Conservation (phyloP, 2,329 filamentous ascomycete species). For the Neopestalotiopsis rosae region DNA sequence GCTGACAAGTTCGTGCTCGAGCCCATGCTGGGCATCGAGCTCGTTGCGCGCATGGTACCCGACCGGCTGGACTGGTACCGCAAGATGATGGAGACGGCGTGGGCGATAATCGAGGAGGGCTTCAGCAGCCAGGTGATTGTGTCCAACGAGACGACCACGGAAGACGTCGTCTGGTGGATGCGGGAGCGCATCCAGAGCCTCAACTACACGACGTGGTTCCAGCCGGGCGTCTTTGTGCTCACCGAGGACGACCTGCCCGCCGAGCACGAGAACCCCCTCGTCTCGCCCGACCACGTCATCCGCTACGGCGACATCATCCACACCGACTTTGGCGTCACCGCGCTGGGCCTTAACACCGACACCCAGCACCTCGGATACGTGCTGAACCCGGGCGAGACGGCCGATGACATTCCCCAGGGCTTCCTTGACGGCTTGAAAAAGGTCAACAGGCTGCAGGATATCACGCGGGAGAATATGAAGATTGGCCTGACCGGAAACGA, state of each 20-base stretch:
- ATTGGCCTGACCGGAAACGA: slow-evolving; percentile 50
- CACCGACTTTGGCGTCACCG: slow-evolving; percentile 54
- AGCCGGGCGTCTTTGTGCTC: slow-evolving; percentile 50
- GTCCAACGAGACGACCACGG: slow-evolving; percentile 48
- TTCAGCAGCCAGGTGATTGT: slow-evolving; percentile 49
- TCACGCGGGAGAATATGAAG: slow-evolving; percentile 49
- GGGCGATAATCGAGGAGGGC: slow-evolving; percentile 52
- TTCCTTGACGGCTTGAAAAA: slow-evolving; percentile 49
- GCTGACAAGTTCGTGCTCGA: slow-evolving; percentile 43
- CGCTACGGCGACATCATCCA: slow-evolving; percentile 52
- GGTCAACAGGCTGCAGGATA: slow-evolving; percentile 54
- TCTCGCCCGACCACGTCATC: slow-evolving; percentile 37
- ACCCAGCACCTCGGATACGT: slow-evolving; percentile 58
- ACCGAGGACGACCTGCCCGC: slow-evolving; percentile 29
- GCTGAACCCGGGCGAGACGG: slow-evolving; percentile 46
- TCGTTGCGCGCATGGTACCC: slow-evolving; percentile 49
- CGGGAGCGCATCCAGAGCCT: slow-evolving; percentile 52
- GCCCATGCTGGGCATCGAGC: slow-evolving; percentile 52
- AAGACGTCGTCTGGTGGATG: slow-evolving; percentile 57
- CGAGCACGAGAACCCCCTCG: slow-evolving; percentile 23
- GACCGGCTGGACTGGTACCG: slow-evolving; percentile 47
- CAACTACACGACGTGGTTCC: slow-evolving; percentile 60
- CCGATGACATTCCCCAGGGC: slow-evolving; percentile 46
- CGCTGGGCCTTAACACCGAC: slow-evolving; percentile 53
- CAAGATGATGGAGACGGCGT: slow-evolving; percentile 54